Percentiles rank a stretch among this genome's conserved stretches.
Conservation (phyloP, 2,329 filamentous ascomycete species). For the Colletotrichum sp. region DNA sequence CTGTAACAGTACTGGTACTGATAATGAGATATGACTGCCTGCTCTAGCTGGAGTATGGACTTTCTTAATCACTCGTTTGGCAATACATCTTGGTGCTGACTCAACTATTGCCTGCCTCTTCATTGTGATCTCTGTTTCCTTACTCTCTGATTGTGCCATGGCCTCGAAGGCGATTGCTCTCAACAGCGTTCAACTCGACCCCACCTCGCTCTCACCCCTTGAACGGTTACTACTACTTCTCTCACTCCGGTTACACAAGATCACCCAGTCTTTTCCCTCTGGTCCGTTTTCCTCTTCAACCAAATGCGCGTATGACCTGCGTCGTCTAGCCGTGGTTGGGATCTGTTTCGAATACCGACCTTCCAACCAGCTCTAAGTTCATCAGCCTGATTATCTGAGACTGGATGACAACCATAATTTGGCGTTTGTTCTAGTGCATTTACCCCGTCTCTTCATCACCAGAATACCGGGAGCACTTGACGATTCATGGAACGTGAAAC, state of each 20-base stretch:
- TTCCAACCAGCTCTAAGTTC: background rate
- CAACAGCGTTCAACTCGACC: fast-evolving
- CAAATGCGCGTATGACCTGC: background rate
- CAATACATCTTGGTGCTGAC: background rate
- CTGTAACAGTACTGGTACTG: slow-evolving; percentile 20
- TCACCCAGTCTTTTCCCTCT: background rate
- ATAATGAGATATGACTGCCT: slow-evolving; percentile 20
- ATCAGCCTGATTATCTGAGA: background rate
- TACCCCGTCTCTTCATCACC: background rate
- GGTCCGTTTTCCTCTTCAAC: background rate
- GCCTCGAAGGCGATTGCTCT: too few species aligned
- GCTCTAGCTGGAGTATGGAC: slow-evolving; percentile 19
- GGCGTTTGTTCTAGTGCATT: background rate
- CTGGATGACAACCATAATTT: background rate
- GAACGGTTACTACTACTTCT: too few species aligned
- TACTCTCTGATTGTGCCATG: too few species aligned
- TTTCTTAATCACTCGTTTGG: background rate
- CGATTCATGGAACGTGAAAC: slow-evolving; percentile 2
- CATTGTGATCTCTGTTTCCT: background rate
- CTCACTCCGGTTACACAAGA: too few species aligned
- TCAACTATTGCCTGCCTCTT: fast-evolving
- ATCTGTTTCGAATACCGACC: background rate
- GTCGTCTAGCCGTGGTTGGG: background rate
- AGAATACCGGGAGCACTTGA: background rate
- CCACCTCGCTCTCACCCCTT: too few species aligned